Evolutionary conservation across 176 grass and related monocot genomes (phyloP).

Genomic region (Aegilops speltoides): DNA sequence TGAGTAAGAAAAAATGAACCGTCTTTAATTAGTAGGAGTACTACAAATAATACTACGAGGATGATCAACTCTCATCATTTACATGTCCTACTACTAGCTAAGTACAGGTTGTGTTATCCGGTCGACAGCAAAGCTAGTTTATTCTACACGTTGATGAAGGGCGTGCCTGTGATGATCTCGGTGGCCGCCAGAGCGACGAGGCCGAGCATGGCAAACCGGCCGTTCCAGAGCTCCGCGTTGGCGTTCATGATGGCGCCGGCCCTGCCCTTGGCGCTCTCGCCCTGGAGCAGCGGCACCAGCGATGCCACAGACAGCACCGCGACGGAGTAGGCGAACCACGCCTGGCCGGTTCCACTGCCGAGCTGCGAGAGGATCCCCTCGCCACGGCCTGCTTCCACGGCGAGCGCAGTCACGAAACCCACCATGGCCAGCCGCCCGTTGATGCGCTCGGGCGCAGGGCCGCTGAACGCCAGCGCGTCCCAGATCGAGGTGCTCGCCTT

Average conservation of each 20-base stretch:
- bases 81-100: too few species aligned
- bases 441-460: slow-evolving; percentile 66
- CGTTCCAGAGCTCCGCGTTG: slow-evolving; percentile 84
- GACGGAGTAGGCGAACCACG: slow-evolving; percentile 38
- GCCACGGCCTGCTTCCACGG: slow-evolving; percentile 51
- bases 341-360: slow-evolving; percentile 31
- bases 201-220: slow-evolving; percentile 79
- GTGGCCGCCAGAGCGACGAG: slow-evolving; percentile 43
- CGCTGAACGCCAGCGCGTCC: slow-evolving; percentile 61
- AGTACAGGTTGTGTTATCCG: too few species aligned
- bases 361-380: slow-evolving; percentile 40
- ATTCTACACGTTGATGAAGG: slow-evolving; percentile 39
- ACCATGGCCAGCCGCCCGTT: slow-evolving; percentile 72
- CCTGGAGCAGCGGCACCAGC: slow-evolving; percentile 65
- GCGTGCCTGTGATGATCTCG: slow-evolving; percentile 24
- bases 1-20: too few species aligned
- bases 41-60: too few species aligned
- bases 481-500: slow-evolving; percentile 27
- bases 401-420: slow-evolving; percentile 56
- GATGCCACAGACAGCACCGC: slow-evolving; percentile 57
- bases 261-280: slow-evolving; percentile 40
- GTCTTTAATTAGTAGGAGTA: too few species aligned
- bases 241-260: slow-evolving; percentile 28
- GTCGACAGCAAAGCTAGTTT: too few species aligned
- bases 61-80: too few species aligned